Conservation (phyloP, 148 eudicot genomes). For the Chenopodium quinoa region DNA sequence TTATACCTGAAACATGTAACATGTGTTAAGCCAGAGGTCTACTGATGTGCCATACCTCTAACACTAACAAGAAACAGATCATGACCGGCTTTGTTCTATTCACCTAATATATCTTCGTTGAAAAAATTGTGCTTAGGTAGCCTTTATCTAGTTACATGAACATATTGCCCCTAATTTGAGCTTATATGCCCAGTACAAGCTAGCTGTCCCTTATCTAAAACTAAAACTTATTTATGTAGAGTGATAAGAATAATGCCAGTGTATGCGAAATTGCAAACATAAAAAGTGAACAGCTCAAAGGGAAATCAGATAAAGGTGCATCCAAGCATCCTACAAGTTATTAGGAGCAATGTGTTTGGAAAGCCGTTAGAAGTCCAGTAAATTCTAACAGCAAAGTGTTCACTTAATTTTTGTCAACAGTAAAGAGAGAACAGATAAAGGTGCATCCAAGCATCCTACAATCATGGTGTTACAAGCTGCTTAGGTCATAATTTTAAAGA, state of each 20-base stretch:
- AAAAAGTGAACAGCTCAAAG: too few relatives aligned
- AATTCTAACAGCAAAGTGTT: neutral
- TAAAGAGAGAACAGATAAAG: neutral
- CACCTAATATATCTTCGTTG: neutral
- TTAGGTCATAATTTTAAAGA: neutral
- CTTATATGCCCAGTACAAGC: neutral
- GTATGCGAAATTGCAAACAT: neutral
- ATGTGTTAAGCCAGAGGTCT: neutral
- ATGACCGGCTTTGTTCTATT: neutral
- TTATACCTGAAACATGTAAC: constrained; percentile 58
- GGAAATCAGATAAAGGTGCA: neutral
- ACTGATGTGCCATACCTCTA: neutral
- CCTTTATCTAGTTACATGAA: neutral
- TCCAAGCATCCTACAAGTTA: neutral
- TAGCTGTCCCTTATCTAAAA: neutral
- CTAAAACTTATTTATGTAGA: neutral
- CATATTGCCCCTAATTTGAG: too few relatives aligned
- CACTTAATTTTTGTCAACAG: neutral
- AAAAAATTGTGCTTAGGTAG: neutral
- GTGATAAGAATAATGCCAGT: neutral
- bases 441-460: neutral
- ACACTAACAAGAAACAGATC: neutral
- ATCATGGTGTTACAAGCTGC: neutral
- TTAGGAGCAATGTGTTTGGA: neutral
- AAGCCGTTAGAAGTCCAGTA: neutral